phyloP scores from a whole-genome alignment of 176 grass and related monocot species.

The Miscanthus lutarioriparius region DNA sequence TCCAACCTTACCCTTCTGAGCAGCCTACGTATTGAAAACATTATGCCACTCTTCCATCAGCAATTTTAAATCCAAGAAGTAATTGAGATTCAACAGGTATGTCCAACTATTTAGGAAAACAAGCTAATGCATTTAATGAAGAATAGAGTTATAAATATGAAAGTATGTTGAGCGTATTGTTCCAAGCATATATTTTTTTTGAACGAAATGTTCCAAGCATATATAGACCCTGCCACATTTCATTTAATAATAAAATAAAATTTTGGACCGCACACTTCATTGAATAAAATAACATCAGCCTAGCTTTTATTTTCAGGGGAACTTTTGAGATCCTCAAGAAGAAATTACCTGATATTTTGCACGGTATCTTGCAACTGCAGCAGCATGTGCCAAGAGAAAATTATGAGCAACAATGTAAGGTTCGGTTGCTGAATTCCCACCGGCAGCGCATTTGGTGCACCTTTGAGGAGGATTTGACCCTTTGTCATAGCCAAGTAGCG shows the following conservation, averaged over 20 bases:
- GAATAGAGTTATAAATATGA: background rate
- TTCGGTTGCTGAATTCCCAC: constrained; percentile 66
- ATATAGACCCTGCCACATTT: background rate
- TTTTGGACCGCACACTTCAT: background rate
- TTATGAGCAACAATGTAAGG: constrained; percentile 75
- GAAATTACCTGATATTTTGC: constrained; percentile 70
- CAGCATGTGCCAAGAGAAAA: constrained; percentile 70
- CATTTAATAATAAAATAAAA: background rate
- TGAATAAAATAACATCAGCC: constrained; percentile 9
- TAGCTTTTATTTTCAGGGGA: background rate
- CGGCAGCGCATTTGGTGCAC: constrained; percentile 45
- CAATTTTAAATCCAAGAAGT: background rate
- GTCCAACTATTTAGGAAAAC: background rate
- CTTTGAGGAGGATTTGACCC: constrained; percentile 58
- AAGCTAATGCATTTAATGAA: constrained; percentile 14
- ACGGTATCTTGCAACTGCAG: constrained; percentile 64
- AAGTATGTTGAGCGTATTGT: background rate
- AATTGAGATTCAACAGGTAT: background rate
- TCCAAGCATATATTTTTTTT: constrained; percentile 7
- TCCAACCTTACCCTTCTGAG: constrained; percentile 62
- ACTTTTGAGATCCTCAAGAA: background rate
- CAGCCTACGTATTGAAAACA: constrained; percentile 34
- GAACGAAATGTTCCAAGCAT: constrained; percentile 2
- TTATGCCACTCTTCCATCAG: constrained; percentile 15
- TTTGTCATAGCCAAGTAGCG: constrained; percentile 53